Percentiles rank a stretch among this genome's conserved stretches.
Conservation (phyloP, 2,329 filamentous ascomycete genomes). For the Monosporascus sp. region DNA sequence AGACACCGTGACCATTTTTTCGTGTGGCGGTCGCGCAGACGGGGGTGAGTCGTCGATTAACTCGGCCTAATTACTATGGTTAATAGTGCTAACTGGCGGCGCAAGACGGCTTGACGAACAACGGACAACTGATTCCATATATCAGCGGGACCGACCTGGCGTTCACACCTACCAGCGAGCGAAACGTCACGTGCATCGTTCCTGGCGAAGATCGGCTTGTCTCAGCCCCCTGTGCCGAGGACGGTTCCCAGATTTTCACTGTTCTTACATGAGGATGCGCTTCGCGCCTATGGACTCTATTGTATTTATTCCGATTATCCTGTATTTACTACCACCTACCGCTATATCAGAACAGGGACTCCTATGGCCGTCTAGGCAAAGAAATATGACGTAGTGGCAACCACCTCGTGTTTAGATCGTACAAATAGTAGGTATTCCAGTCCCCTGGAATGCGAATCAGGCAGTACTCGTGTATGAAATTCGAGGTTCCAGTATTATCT, state of each 20-base stretch:
- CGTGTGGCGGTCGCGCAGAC: slow-evolving; percentile 46
- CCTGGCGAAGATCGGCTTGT: slow-evolving; percentile 29
- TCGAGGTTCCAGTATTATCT: no score
- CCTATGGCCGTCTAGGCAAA: no score
- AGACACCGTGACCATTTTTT: slow-evolving; percentile 46
- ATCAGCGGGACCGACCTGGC: slow-evolving; percentile 35
- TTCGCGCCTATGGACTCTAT: background rate
- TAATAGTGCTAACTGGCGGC: background rate
- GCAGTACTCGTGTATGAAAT: no score
- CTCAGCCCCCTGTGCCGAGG: slow-evolving; percentile 24
- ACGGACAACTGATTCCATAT: slow-evolving; percentile 46
- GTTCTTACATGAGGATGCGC: slow-evolving; percentile 14
- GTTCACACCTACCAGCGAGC: slow-evolving; percentile 40
- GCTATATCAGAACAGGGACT: no score
- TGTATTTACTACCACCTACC: no score
- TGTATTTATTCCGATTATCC: background rate
- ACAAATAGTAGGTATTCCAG: no score
- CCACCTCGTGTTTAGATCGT: no score
- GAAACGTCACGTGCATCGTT: slow-evolving; percentile 38
- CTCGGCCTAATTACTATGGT: no score
- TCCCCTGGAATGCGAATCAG: no score
- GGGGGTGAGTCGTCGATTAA: slow-evolving; percentile 30
- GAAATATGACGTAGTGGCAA: no score
- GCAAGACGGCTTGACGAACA: slow-evolving; percentile 39
- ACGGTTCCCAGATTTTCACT: slow-evolving; percentile 23